Conservation (phyloP, 2,329 filamentous ascomycete genomes). For the Orbilia quercus region DNA sequence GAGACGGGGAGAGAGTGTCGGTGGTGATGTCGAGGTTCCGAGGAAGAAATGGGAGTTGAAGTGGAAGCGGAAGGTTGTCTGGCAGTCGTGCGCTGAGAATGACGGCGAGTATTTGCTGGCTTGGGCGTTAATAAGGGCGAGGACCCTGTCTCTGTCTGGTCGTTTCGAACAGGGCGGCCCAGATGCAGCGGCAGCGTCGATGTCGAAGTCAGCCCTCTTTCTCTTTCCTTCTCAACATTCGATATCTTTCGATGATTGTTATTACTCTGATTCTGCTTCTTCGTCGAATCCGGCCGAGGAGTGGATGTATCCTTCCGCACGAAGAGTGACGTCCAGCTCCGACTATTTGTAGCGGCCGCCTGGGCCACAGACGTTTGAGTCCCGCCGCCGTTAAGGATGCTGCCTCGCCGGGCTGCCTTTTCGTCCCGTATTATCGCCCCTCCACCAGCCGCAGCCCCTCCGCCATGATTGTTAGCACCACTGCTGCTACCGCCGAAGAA, state of each 20-base stretch:
- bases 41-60: constrained; percentile 6
- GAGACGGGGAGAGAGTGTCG: constrained; percentile 27
- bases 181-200: constrained; percentile 37
- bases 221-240: constrained; percentile 4
- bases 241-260: constrained; percentile 1
- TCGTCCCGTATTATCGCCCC: constrained; percentile 39
- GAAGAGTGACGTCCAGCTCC: constrained; percentile 52
- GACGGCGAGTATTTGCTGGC: constrained; percentile 31
- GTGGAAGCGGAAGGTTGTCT: constrained; percentile 15
- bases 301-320: constrained; percentile 29
- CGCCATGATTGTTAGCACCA: constrained; percentile 17
- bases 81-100: constrained; percentile 27
- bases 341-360: constrained; percentile 41
- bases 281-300: constrained; percentile 16
- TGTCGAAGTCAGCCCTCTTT: constrained; percentile 14
- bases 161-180: constrained; percentile 32
- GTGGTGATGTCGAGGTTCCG: constrained; percentile 14
- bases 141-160: constrained; percentile 50
- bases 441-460: constrained; percentile 31
- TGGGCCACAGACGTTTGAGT: neutral
- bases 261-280: neutral
- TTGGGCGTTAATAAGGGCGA: constrained; percentile 38
- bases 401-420: constrained; percentile 45
- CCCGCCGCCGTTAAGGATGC: constrained; percentile 10
- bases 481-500: constrained; percentile 42